Percentiles rank a stretch among this genome's conserved stretches.
These are phyloP conservation scores for Trypanosoma rangeli DNA, from an alignment of 208 protist genomes.

Conservation along the genomic window DNA sequence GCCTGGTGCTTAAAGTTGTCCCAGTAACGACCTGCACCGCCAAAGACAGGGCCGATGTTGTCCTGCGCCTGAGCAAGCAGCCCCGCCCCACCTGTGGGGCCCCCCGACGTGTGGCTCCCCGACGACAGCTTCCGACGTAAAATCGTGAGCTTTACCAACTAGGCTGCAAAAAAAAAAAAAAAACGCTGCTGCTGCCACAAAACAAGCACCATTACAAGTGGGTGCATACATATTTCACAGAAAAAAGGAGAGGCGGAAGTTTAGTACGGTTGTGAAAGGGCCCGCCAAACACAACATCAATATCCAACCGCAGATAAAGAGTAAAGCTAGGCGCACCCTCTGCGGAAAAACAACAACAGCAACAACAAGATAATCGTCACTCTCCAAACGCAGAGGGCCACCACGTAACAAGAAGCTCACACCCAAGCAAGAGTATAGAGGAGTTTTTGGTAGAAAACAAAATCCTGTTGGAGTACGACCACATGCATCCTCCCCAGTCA, in stretches of 20 bases:
- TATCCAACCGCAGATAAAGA: neutral
- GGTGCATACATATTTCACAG: neutral
- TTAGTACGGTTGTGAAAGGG: neutral
- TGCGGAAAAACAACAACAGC: neutral
- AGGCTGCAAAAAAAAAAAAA: neutral
- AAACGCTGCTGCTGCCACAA: neutral
- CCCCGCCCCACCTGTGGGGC: neutral
- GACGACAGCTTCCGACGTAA: slow-evolving; percentile 4
- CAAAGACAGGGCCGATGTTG: slow-evolving; percentile 4
- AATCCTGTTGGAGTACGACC: too few relatives aligned
- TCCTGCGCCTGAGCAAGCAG: slow-evolving; percentile 10
- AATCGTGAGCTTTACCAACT: neutral
- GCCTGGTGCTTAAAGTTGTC: slow-evolving; percentile 48
- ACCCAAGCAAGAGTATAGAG: too few relatives aligned
- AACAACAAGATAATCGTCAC: neutral
- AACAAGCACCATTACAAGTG: neutral
- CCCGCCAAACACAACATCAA: neutral
- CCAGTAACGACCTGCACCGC: slow-evolving; percentile 43
- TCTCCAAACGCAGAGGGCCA: neutral
- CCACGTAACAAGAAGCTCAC: neutral
- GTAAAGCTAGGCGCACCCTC: neutral
- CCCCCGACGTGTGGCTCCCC: neutral
- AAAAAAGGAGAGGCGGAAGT: neutral
- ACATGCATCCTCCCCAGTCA: too few relatives aligned
- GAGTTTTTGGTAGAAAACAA: too few relatives aligned